Base-by-base conservation (phyloP, 129 eudicot species). In the Flaveria ramosissima region DNA sequence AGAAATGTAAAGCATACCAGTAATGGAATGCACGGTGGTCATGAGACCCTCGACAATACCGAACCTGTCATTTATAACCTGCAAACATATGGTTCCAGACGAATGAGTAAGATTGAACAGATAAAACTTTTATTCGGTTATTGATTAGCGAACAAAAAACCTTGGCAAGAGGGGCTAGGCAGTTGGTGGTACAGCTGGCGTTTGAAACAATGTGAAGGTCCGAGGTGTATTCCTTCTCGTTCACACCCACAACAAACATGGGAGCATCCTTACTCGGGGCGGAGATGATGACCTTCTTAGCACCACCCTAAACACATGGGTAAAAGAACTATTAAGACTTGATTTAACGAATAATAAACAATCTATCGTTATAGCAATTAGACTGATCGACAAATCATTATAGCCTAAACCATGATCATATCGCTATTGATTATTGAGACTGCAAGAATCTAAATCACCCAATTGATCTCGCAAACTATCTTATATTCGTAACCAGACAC, bases 191-290 rank as follows among this genome's bases (percentile, higher is more conserved):
- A 73, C 89, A 88, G 43, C 88, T 85, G 72, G 92, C 92, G 56
- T 88, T 88, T 20, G 92, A 88, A 73, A 88, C 89, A 65, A 88
- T 83, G 78, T 88, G 82, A 70, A 85, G 82, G 60, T 88, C 89
- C 7, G 87, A 61, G 52, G 63, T 88, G 88, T 88, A 88, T 68
- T 88, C 89, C 80, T 85, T 85, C 82, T 88, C 92, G 20, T 88
- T 88, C 75, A 88, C 90, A 77, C 92, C 92, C 66, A 88, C 88
- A 27, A 88, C 92, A 26, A 88, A 88, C 90, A 88, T 85, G 30
- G 90, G 92, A 10, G 92, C 92, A 83, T 85, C 89, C 84, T 88
- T 88, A 41, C 90, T 87, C 0, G 92, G 92, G 4, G 92, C 92
- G 9, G 89, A 87, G 12, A 87, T 87, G 78, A 87, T 59, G 56